Evolutionary conservation across 768 basidiomycete genomes (phyloP).

Genomic region (Omphalotus guepiniiformis): DNA sequence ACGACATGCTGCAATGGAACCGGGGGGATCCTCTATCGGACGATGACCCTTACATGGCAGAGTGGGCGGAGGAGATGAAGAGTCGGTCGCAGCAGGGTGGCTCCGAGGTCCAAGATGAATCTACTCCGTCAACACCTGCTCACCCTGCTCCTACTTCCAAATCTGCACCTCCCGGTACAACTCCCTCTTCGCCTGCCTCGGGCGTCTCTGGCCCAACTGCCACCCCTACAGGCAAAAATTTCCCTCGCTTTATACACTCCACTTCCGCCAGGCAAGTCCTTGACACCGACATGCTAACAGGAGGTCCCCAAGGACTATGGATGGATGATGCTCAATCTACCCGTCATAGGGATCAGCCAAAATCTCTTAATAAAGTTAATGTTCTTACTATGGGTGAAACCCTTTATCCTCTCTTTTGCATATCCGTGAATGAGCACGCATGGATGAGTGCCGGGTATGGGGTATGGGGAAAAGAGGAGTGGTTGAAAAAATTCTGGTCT

Average conservation of each 20-base stretch:
- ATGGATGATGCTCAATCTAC: no score
- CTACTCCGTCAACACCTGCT: slow-evolving; percentile 5
- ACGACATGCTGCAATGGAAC: slow-evolving; percentile 1
- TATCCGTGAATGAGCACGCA: slow-evolving; percentile 80
- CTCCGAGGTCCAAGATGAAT: background rate
- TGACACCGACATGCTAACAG: no score
- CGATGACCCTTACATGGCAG: slow-evolving; percentile 3
- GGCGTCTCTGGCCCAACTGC: slow-evolving; percentile 30
- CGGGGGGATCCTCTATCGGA: slow-evolving; percentile 5
- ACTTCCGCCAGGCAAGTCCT: no score
- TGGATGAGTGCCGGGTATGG: slow-evolving; percentile 86
- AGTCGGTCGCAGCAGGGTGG: background rate
- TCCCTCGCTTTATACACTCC: no score
- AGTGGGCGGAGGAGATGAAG: slow-evolving; percentile 5
- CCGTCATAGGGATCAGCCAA: background rate
- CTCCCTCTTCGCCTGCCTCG: slow-evolving; percentile 40
- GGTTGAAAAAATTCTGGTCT: slow-evolving; percentile 79
- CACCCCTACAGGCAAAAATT: slow-evolving; percentile 24
- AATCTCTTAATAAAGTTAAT: slow-evolving; percentile 13
- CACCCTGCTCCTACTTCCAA: slow-evolving; percentile 20
- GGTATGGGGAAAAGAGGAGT: slow-evolving; percentile 88
- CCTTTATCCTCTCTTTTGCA: slow-evolving; percentile 71
- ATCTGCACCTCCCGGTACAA: slow-evolving; percentile 23
- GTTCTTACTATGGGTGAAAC: slow-evolving; percentile 42
- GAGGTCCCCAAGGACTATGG: no score